These are phyloP conservation scores for Plantago lanceolata DNA, from an alignment of 305 asterid genomes.

Conservation along the genomic window DNA sequence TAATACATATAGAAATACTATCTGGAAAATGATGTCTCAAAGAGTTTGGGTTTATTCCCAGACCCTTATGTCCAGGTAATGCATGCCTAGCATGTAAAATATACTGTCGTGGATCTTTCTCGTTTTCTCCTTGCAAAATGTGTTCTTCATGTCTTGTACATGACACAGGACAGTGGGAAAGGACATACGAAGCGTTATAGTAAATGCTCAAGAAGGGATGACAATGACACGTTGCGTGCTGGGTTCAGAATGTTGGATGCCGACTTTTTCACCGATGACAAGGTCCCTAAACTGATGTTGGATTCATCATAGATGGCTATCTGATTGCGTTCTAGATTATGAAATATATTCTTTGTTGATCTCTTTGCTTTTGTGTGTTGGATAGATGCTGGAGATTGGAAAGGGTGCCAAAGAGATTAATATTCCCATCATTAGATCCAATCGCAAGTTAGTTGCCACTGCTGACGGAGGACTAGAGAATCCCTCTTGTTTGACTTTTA, in stretches of 20 bases:
- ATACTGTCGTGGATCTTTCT: slow-evolving; percentile 17
- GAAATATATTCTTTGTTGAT: neutral
- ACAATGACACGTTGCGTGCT: slow-evolving; percentile 30
- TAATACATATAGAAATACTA: slow-evolving; percentile 32
- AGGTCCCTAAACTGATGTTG: slow-evolving; percentile 36
- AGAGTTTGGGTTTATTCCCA: slow-evolving; percentile 41
- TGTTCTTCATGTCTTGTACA: slow-evolving; percentile 12
- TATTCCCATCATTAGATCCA: slow-evolving; percentile 54
- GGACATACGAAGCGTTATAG: slow-evolving; percentile 29
- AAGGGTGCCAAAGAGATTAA: slow-evolving; percentile 68
- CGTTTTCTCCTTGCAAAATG: neutral
- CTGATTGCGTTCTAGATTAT: neutral
- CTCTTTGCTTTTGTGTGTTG: slow-evolving; percentile 10
- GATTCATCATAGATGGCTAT: slow-evolving; percentile 9
- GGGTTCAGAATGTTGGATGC: slow-evolving; percentile 66
- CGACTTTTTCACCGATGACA: slow-evolving; percentile 48
- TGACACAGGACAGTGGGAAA: slow-evolving; percentile 60
- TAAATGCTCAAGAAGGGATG: slow-evolving; percentile 36
- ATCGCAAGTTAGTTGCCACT: slow-evolving; percentile 62
- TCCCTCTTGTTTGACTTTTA: slow-evolving; percentile 63
- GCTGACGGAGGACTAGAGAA: slow-evolving; percentile 71
- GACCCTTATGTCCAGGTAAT: slow-evolving; percentile 47
- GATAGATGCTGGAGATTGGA: slow-evolving; percentile 68
- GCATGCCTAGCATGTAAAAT: slow-evolving; percentile 9
- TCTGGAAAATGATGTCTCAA: slow-evolving; percentile 40